Evolutionary conservation across 768 basidiomycete genomes (phyloP).

Genomic region (Pisolithus orientalis): DNA sequence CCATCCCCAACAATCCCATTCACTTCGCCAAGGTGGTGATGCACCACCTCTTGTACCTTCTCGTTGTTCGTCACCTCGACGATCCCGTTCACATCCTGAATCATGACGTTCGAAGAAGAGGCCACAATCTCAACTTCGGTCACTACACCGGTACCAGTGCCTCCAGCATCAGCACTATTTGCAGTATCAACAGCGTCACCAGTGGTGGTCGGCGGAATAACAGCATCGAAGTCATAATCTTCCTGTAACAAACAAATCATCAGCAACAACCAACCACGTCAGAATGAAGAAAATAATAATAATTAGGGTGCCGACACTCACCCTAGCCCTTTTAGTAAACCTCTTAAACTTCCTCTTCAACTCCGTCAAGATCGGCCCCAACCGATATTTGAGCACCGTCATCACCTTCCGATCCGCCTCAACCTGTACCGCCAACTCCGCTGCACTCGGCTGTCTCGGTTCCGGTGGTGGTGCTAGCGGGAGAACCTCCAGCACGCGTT

Average conservation of each 20-base stretch:
- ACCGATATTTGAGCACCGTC: conserved; percentile 80
- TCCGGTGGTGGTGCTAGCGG: conserved; percentile 88
- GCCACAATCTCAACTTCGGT: conserved; percentile 31
- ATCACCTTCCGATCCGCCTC: conserved; percentile 76
- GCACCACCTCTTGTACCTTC: conserved; percentile 18
- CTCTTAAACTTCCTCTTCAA: conserved; percentile 89
- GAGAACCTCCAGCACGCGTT: conserved; percentile 78
- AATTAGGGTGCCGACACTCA: conserved; percentile 31
- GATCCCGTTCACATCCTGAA: conserved; percentile 36
- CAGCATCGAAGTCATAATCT: conserved; percentile 57
- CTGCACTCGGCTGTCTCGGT: conserved; percentile 72
- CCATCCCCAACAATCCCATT: too few species aligned
- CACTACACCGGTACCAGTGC: background rate
- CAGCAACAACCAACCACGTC: background rate
- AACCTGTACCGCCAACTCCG: conserved; percentile 76
- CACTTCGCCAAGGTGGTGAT: too few species aligned
- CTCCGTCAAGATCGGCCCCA: conserved; percentile 85
- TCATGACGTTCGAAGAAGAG: conserved; percentile 30
- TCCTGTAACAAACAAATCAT: conserved; percentile 41
- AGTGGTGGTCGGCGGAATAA: conserved; percentile 3
- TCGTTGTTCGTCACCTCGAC: conserved; percentile 38
- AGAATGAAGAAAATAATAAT: background rate
- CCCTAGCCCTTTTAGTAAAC: conserved; percentile 75
- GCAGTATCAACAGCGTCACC: background rate
- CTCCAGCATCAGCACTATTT: background rate